These are phyloP conservation scores for Neurospora sp. DNA, from an alignment of 495 filamentous ascomycete genomes.

Conservation along the genomic window DNA sequence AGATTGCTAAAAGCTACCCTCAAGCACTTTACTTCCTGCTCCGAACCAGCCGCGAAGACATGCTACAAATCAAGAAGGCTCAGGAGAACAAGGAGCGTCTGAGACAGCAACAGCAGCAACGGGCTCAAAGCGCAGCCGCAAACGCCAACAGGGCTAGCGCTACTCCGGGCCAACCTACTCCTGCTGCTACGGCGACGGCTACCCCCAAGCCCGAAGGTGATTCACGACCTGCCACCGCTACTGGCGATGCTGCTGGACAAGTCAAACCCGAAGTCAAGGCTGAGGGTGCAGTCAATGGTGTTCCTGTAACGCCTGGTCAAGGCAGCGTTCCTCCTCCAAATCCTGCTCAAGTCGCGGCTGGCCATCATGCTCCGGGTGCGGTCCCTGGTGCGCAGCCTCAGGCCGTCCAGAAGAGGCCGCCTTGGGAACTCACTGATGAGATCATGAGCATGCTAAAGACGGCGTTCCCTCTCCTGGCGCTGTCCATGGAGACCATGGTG, in stretches of 20 bases:
- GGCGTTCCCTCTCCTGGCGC: slow-evolving; percentile 84
- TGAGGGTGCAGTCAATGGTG: slow-evolving; percentile 18
- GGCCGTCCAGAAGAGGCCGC: slow-evolving; percentile 51
- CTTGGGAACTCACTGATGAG: slow-evolving; percentile 95
- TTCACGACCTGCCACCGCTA: slow-evolving; percentile 40
- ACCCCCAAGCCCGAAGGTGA: slow-evolving; percentile 23
- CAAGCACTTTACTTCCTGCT: slow-evolving; percentile 93
- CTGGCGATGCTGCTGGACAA: slow-evolving; percentile 27
- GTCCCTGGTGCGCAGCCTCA: slow-evolving; percentile 22
- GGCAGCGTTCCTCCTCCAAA: slow-evolving; percentile 14
- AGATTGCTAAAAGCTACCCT: slow-evolving; percentile 90
- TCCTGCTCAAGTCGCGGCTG: slow-evolving; percentile 5
- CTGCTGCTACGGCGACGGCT: neutral
- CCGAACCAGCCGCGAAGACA: slow-evolving; percentile 88
- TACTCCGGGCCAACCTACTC: neutral
- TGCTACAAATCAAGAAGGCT: slow-evolving; percentile 79
- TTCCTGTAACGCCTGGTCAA: neutral
- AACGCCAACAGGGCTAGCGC: slow-evolving; percentile 11
- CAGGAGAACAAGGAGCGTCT: slow-evolving; percentile 60
- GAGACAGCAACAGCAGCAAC: slow-evolving; percentile 7
- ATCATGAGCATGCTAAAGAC: slow-evolving; percentile 91
- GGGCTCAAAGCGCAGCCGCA: slow-evolving; percentile 26
- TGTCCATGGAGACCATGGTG: slow-evolving; percentile 99
- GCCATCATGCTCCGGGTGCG: slow-evolving; percentile 15
- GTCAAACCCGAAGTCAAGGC: slow-evolving; percentile 33